Base-by-base conservation (phyloP, 768 basidiomycete genomes). In the Tylopilus felleus region DNA sequence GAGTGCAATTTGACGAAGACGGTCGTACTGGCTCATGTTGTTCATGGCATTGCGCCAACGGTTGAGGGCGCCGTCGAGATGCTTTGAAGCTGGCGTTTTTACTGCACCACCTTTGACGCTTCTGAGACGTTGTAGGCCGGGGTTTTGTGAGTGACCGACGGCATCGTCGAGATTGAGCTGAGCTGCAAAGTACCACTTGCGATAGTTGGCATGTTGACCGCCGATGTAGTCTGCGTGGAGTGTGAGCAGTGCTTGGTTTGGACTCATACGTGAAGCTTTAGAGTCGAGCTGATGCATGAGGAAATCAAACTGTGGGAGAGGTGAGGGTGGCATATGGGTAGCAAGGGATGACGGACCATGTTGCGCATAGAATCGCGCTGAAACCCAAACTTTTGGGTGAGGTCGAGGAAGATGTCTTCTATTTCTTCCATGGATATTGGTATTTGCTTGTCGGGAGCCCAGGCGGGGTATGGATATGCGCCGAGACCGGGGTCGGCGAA, bases 171-270 rank as follows among this genome's bases (percentile, higher is more conserved):
- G 88, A 70, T 98, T 96, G 70, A 99, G 89, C 70, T 99, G 97
- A 13, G 96, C 94, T 35, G 97, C 97, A 71, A 98, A 99, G 70
- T 99, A 99, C 97, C 97, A 98, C 73, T 98, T 98, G 70, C 97
- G 90, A 72, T 98, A 98, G 77, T 98, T 98, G 62, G 97, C 97
- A 67, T 98, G 90, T 66, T 93, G 91, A 43, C 97, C 97, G 52
- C 97, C 97, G 56, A 99, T 98, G 73, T 98, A 99, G 73, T 99
- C 96, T 49, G 96, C 96, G 69, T 99, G 97, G 22, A 99, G 80
- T 35, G 97, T 98, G 58, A 97, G 80, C 43, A 99, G 82, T 3
- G 97, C 97, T 65, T 98, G 95, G 68, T 90, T 90, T 12, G 97
- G 94, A 8, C 90, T 84, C 96, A 98, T 98, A 57, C 97, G 88